Percentiles rank a stretch among this genome's conserved stretches.
Conservation (phyloP, 2,329 filamentous ascomycete species). For the Fusarium pseudonygamai region DNA sequence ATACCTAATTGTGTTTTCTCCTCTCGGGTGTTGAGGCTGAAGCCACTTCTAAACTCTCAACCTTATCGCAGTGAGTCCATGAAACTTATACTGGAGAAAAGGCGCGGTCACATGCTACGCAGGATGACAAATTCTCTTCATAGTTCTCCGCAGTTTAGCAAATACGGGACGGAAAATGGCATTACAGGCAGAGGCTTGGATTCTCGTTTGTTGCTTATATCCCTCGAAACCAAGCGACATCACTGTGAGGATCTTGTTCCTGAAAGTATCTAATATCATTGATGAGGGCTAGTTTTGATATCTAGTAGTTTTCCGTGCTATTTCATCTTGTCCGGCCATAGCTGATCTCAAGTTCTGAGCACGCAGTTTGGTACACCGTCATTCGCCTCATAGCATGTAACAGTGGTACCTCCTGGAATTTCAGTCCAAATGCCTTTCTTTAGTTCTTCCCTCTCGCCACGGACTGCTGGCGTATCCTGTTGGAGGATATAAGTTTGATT, state of each 20-base stretch:
- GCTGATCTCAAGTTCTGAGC: not conserved
- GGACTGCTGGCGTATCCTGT: too few species aligned
- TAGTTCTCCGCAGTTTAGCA: too few species aligned
- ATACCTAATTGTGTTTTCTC: not conserved
- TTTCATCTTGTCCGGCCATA: fast-evolving
- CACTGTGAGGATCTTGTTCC: not conserved
- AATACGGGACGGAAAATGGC: too few species aligned
- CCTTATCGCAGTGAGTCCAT: not conserved
- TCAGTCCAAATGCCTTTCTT: not conserved
- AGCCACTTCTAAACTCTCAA: not conserved
- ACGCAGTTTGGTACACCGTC: not conserved
- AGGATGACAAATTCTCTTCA: not conserved
- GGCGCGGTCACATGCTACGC: not conserved
- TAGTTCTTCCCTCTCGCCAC: not conserved
- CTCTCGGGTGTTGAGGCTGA: not conserved
- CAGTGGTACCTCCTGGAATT: not conserved
- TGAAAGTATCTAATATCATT: not conserved
- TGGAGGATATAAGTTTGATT: not conserved
- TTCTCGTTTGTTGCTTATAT: too few species aligned
- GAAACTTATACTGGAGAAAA: too few species aligned
- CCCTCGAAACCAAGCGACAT: not conserved
- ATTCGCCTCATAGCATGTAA: not conserved
- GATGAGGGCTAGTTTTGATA: not conserved
- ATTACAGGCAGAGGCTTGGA: not conserved
- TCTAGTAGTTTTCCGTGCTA: not conserved